Base-by-base conservation (phyloP, 139 green algal genomes). In the Asterochloris erici region DNA sequence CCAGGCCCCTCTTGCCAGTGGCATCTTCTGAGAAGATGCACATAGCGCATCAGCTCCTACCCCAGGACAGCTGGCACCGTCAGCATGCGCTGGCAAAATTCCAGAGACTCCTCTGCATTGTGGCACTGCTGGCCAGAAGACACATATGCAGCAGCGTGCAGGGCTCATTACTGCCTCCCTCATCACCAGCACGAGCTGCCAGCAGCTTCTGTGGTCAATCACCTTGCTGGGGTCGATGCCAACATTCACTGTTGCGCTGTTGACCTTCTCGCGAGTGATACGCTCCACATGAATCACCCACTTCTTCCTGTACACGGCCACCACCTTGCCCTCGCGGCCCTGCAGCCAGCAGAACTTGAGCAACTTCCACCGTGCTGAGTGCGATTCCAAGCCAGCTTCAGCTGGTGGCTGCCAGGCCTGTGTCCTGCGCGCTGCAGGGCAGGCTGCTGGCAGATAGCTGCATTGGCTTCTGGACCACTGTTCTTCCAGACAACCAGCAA, bases 241-340 rank as follows among this genome's bases (percentile, higher is more conserved):
- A 29, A 99, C 96, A 84, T 96, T 94, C 74, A 99, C 96, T 64
- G 94, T 96, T 70, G 95, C 94, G 66, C 96, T 97, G 90, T 99
- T 99, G 85, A 98, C 94, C 93, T 99, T 99, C 88, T 99, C 97
- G 47, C 96, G 88, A 17, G 95, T 98, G 86, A 99, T 94, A 79
- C 97, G 91, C 91, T 99, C 97, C 73, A 99, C 93, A 90, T 99
- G 97, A 89, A 99, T 99, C 61, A 99, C 95, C 97, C 97, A 99
- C 93, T 99, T 99, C 81, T 94, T 95, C 82, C 97, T 91, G 94
- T 99, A 99, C 63, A 99, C 97, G 84, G 95, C 88, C 16, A 97
- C 91, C 11, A 99, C 94, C 92, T 99, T 99, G 85, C 96, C 96
- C 88, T 99, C 96, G 66, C 96, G 93, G 78, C 93, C 93, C 93